Base-by-base conservation (phyloP, 2,329 filamentous ascomycete genomes). In the Colletotrichum truncatum region DNA sequence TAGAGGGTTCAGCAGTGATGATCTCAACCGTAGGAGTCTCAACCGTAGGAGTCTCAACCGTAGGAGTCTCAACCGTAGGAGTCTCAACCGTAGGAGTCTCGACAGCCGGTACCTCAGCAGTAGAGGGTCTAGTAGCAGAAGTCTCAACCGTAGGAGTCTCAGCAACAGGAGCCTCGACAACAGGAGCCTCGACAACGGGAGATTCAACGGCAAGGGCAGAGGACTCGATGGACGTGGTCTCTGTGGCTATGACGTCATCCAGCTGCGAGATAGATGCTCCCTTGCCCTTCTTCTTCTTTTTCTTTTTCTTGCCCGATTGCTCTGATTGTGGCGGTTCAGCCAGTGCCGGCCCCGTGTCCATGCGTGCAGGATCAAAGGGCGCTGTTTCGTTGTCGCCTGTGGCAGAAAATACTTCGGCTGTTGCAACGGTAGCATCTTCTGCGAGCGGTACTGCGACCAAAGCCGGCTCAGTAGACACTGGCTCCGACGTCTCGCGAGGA, bases 251-350 rank as follows among this genome's bases (percentile, higher is more conserved):
- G 1, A 39, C 9, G 23, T 62, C 43, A 3, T 65, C 62, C 36
- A 45, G 39, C 54, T 59, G 56, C 7, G 65, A 45, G 1, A 52
- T 23, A 1, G 38, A 62, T 2, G 28, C 25, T 21, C 59, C 45
- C 56, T 65, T 67, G 23, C 53, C 65, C 64, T 66, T 70, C 67
- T 67, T 70, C 48, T 68, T 69, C 46, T 72, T 72, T 57, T 73
- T 71, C 65, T 70, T 70, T 28, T 73, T 68, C 54, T 70, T 74
- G 12, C 52, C 64, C 23, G 58, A 54, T 21, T 52, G 49, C 18
- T 68, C 68, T 10, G 56, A 46, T 30, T 64, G 51, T 4, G 36
- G 34, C 49, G 41, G 30, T 14, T 67, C 62, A 11, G 67, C 60
- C 7, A 39, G 26, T 7, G 41, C 25, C n/a, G 48, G 23, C 26